Evolutionary conservation across 768 basidiomycete genomes (phyloP), one percentile per base, ranked within the genome.

Genomic region (Podaxis sp.): DNA sequence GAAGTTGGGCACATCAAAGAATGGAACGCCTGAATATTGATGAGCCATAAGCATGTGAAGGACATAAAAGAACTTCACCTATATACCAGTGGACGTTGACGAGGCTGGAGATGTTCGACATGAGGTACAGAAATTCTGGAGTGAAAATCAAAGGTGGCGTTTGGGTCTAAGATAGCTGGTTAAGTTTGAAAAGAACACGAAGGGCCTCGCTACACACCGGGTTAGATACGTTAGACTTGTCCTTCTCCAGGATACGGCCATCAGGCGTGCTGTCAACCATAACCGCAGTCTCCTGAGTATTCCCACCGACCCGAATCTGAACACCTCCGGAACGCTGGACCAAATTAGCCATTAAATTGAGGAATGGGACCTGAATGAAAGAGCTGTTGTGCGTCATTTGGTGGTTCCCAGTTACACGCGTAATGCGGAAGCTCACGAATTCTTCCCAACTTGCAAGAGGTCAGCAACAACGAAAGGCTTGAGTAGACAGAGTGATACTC

Each of bases 291-390:
- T 94, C 91, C 68, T 93, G 91, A 0, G 88, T 86, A 71, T 93
- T 93, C 50, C 91, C 91, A 25, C 91, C 91, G 1, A 93, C 76
- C 54, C 91, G 83, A n/a, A 92, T 72, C 11, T 79, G 72, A 5
- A 90, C 83, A 1, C 71, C 67, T 2, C 90, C 90, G 2, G 82
- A 81, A 27, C 91, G 80, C 64, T 82, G 77, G 51, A 76, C 77
- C n/a, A 94, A 75, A 63, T 89, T 88, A 4, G 83, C 78, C 78
- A 94, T 83, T 32, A 92, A 76, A 68, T 93, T 93, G n/a, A 92
- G 80, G 74, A 92, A 91, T 0, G 86, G 80, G 40, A 87, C 80
- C 50, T 82, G 77, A 13, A 86, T 66, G 23, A 77, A 70, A 2
- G 79, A 74, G 35, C 81, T 83, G 42, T 6, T 56, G 18, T 32